Evolutionary conservation across 2,329 filamentous ascomycete species (phyloP).

Genomic region (Colletotrichum lindemuthianum): DNA sequence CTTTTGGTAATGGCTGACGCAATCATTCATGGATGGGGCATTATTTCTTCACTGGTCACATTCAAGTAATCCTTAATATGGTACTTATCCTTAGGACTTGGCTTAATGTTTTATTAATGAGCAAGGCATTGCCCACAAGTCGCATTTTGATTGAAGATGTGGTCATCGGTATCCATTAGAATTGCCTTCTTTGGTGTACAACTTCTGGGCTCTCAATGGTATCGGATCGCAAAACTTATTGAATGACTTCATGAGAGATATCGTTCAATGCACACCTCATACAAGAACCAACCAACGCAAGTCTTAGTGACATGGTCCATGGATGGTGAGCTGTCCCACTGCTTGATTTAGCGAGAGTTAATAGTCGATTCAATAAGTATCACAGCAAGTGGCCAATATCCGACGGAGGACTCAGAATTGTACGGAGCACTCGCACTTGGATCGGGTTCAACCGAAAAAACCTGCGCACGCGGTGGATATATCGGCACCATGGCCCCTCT

Average conservation of each 20-base stretch:
- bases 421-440: not conserved
- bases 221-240: no score
- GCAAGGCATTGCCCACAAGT: not conserved
- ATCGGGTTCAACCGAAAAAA: not conserved
- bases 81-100: not conserved
- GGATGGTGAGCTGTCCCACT: no score
- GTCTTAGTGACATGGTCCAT: no score
- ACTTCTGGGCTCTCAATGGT: no score
- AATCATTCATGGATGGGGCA: not conserved
- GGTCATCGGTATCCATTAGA: no score
- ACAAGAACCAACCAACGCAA: no score
- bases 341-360: no score
- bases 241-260: no score
- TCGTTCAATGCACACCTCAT: no score
- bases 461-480: not conserved
- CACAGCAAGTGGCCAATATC: not conserved
- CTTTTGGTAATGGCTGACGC: not conserved
- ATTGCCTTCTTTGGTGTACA: no score
- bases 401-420: not conserved
- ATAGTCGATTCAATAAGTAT: not conserved
- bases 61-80: not conserved
- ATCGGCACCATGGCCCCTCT: not conserved
- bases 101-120: not conserved
- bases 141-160: no score
- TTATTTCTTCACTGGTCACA: not conserved